A percentile compares a stretch with the other conserved stretches of the same genome.
Conservation (phyloP, 140 eudicot species). For the Anethum foeniculum region DNA sequence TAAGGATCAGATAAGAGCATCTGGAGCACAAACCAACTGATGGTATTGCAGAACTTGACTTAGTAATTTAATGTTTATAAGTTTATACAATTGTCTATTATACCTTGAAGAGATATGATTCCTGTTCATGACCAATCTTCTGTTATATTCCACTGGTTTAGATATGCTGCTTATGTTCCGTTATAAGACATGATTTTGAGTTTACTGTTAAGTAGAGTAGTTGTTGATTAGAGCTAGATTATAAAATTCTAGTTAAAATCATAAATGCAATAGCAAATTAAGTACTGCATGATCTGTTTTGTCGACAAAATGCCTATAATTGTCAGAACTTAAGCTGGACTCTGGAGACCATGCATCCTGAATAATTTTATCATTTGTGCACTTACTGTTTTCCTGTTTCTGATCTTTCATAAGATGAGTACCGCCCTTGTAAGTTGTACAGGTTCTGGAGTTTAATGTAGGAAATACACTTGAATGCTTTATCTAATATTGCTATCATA, state of each 20-base stretch:
- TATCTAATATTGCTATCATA: not conserved
- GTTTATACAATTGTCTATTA: not conserved
- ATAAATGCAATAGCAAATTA: not conserved
- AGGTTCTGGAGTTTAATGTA: not conserved
- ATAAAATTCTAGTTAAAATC: not conserved
- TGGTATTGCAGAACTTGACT: not conserved
- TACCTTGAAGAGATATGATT: not conserved
- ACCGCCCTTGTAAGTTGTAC: not conserved
- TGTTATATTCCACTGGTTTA: not conserved
- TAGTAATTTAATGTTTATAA: not conserved
- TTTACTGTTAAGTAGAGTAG: not conserved
- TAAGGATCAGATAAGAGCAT: slow-evolving; percentile 14
- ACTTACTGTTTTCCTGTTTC: not conserved
- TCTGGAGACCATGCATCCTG: not conserved
- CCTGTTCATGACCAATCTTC: not conserved
- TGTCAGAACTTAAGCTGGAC: not conserved
- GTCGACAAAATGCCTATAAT: not conserved
- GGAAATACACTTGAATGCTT: not conserved
- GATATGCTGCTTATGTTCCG: not conserved
- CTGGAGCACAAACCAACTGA: not conserved
- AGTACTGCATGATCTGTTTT: not conserved
- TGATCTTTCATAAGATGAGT: not conserved
- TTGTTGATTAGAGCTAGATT: not conserved
- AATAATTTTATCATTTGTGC: not conserved
- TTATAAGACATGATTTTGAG: not conserved